phyloP scores from a whole-genome alignment of 176 grass and related monocot genomes.

The Metroxylon sagu region DNA sequence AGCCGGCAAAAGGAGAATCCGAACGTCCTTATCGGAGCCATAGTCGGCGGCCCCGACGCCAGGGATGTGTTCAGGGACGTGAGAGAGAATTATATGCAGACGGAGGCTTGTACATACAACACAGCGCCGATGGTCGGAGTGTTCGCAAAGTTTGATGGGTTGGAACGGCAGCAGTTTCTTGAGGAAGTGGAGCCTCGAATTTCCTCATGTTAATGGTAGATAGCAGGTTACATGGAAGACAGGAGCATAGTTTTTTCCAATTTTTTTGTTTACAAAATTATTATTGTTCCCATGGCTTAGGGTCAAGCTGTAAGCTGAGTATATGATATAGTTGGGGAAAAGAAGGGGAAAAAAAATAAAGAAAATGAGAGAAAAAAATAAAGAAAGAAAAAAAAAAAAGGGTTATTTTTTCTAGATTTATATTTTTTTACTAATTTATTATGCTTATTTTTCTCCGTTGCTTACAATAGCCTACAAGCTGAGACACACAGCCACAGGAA shows the following conservation, averaged over 20 bases:
- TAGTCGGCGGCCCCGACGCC: constrained; percentile 75
- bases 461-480: no score
- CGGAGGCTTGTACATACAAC: constrained; percentile 75
- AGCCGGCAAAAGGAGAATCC: constrained; percentile 43
- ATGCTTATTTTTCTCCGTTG: no score
- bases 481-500: no score
- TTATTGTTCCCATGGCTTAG: no score
- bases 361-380: no score
- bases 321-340: no score
- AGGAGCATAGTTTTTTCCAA: background rate
- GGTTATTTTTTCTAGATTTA: no score
- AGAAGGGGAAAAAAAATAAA: no score
- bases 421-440: no score
- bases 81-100: constrained; percentile 67
- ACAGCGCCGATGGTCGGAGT: constrained; percentile 65
- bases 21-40: constrained; percentile 58
- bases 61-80: constrained; percentile 57
- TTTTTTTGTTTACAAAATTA: no score
- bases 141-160: constrained; percentile 55
- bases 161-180: constrained; percentile 14
- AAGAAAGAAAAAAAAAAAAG: no score
- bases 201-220: background rate
- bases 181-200: background rate
- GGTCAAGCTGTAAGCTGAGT: no score
- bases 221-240: background rate